A percentile compares a stretch with the other conserved stretches of the same genome.
These are phyloP conservation scores for Russula compacta DNA, from an alignment of 768 basidiomycete species.

Conservation along the genomic window DNA sequence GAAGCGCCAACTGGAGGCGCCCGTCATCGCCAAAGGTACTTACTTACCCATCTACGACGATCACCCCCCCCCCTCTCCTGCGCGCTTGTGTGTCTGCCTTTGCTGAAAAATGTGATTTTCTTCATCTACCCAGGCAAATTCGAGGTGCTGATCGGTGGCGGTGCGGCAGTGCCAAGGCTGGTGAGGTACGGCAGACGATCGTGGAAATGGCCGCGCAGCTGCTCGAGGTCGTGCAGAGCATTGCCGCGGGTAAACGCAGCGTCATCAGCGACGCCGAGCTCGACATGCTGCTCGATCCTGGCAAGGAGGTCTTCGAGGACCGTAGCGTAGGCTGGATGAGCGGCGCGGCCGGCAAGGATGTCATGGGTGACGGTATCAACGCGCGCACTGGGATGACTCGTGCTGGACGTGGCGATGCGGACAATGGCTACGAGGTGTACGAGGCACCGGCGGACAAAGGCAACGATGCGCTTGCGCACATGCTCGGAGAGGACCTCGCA, in stretches of 20 bases:
- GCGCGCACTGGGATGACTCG: too few species aligned
- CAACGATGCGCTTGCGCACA: conserved; percentile 58
- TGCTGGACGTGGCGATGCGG: too few species aligned
- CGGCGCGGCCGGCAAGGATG: too few species aligned
- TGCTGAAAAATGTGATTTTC: neutral
- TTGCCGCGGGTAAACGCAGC: too few species aligned
- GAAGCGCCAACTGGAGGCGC: too few species aligned
- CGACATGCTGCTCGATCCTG: conserved; percentile 69
- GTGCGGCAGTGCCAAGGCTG: conserved; percentile 29
- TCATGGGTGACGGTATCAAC: too few species aligned
- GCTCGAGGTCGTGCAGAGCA: too few species aligned
- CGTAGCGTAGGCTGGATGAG: conserved; percentile 70
- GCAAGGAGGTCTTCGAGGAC: conserved; percentile 60
- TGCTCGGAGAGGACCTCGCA: too few species aligned
- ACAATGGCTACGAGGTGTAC: conserved; percentile 45
- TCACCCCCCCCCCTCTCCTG: neutral
- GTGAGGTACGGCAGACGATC: conserved; percentile 49
- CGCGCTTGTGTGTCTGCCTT: neutral
- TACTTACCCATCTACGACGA: neutral
- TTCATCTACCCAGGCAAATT: conserved; percentile 67
- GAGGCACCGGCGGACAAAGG: conserved; percentile 53
- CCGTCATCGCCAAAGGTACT: conserved; percentile 87
- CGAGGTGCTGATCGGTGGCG: conserved; percentile 55
- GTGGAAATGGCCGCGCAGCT: conserved; percentile 75
- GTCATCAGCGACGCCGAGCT: conserved; percentile 79